phyloP scores from a whole-genome alignment of 1,139 yeast species.

The Yarrowia galli region DNA sequence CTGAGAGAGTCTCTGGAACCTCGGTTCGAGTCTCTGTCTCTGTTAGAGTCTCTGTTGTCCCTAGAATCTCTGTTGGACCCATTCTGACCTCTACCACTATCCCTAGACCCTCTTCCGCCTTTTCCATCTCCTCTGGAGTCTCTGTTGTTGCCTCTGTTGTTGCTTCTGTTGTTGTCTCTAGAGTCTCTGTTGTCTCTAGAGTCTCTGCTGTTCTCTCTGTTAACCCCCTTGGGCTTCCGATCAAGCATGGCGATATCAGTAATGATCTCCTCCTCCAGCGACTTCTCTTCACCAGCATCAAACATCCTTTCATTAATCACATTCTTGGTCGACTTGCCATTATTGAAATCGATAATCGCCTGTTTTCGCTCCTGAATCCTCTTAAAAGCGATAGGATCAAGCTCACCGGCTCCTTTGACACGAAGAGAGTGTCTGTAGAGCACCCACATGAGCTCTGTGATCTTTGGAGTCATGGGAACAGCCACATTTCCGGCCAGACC shows the following conservation, averaged over 20 bases:
- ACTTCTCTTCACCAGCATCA: background rate
- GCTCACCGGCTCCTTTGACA: background rate
- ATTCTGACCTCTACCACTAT: too few relatives aligned
- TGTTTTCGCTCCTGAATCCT: background rate
- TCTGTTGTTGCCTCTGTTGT: too few relatives aligned
- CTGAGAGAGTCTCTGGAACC: too few relatives aligned
- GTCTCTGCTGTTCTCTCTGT: too few relatives aligned
- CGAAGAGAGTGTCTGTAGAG: background rate
- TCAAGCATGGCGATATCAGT: background rate
- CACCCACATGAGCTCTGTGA: background rate
- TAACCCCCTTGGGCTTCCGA: background rate
- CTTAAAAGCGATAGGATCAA: background rate
- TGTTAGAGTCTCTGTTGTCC: too few relatives aligned
- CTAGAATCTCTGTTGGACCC: too few relatives aligned
- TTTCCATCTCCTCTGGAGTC: too few relatives aligned
- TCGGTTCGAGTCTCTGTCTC: too few relatives aligned
- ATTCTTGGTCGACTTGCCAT: background rate
- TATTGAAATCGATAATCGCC: slow-evolving; percentile 16
- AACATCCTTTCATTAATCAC: background rate
- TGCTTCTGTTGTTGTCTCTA: too few relatives aligned
- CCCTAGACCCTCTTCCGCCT: too few relatives aligned
- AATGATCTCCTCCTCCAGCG: background rate
- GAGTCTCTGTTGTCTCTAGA: too few relatives aligned
- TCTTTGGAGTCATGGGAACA: background rate
- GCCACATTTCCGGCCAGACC: slow-evolving; percentile 8